Evolutionary conservation across 768 basidiomycete genomes (phyloP).

Genomic region (Mycena polygramma): DNA sequence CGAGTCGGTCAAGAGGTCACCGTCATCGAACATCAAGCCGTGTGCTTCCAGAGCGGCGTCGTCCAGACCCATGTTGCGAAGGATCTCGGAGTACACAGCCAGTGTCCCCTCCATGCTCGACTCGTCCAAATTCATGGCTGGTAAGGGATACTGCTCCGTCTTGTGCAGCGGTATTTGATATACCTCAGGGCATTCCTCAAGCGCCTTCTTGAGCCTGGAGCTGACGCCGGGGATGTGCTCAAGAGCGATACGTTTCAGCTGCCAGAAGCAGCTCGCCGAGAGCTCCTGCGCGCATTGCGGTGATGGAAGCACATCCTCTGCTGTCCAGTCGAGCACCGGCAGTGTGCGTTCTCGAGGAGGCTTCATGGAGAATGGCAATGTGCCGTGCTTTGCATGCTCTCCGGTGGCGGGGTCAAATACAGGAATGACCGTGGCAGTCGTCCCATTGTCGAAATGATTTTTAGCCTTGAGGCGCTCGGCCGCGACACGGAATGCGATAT

Average conservation of each 20-base stretch:
- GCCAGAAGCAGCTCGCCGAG: neutral
- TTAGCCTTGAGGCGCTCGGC: constrained; percentile 41
- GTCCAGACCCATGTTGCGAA: constrained; percentile 10
- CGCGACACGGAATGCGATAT: constrained; percentile 44
- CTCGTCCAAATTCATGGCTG: constrained; percentile 38
- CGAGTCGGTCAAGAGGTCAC: constrained; percentile 32
- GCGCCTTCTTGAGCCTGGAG: too few species aligned
- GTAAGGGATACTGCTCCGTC: constrained; percentile 28
- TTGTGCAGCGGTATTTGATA: constrained; percentile 34
- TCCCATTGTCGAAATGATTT: constrained; percentile 48
- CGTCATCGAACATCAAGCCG: constrained; percentile 30
- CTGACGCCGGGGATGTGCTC: too few species aligned
- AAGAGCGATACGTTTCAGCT: neutral
- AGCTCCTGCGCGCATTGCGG: neutral
- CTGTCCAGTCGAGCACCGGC: constrained; percentile 11
- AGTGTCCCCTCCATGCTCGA: constrained; percentile 32
- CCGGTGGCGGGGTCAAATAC: constrained; percentile 36
- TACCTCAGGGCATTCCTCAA: too few species aligned
- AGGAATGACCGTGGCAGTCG: constrained; percentile 43
- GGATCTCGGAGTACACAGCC: constrained; percentile 16
- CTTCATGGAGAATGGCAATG: too few species aligned
- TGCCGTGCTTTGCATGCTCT: too few species aligned
- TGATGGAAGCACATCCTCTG: constrained; percentile 12
- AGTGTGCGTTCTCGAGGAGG: constrained; percentile 18
- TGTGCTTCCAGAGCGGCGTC: constrained; percentile 16